Percentiles rank a stretch among this genome's conserved stretches.
phyloP scores from a whole-genome alignment of 2,329 filamentous ascomycete genomes.

The Annulohypoxylon truncatum region DNA sequence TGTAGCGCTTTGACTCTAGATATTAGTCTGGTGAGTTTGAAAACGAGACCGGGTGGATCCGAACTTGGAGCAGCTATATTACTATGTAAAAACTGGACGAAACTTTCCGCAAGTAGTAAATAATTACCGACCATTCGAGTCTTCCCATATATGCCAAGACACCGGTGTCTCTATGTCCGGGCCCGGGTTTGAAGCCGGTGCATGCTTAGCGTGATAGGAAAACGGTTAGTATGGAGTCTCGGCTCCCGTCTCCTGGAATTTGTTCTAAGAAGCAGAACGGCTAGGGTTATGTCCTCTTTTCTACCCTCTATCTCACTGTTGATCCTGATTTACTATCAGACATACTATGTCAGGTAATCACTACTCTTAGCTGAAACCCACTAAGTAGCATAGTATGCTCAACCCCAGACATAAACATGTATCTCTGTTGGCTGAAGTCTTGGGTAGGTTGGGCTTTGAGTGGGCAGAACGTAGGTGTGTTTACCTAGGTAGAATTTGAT shows the following conservation, averaged over 20 bases:
- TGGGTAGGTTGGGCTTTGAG: background rate
- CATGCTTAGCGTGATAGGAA: constrained; percentile 17
- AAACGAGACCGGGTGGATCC: background rate
- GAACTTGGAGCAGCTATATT: background rate
- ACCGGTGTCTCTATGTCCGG: constrained; percentile 1
- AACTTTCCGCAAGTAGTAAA: constrained; percentile 28
- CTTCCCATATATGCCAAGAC: constrained; percentile 16
- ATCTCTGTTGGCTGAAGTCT: background rate
- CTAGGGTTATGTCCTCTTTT: background rate
- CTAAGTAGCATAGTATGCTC: background rate
- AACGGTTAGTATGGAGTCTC: constrained; percentile 18
- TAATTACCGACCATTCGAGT: constrained; percentile 21
- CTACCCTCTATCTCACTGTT: background rate
- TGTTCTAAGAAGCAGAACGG: constrained; percentile 1
- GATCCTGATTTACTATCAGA: background rate
- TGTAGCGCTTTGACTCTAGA: constrained; percentile 8
- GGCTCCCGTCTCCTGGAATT: constrained; percentile 12
- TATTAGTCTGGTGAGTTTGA: background rate
- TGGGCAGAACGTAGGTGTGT: background rate
- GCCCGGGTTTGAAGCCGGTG: constrained; percentile 23
- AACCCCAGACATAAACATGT: background rate
- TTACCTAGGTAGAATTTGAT: background rate
- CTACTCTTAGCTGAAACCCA: background rate
- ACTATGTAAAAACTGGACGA: background rate
- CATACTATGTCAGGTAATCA: background rate